phyloP scores from a whole-genome alignment of 805 yeast genomes.

The Ogataea glucozyma region DNA sequence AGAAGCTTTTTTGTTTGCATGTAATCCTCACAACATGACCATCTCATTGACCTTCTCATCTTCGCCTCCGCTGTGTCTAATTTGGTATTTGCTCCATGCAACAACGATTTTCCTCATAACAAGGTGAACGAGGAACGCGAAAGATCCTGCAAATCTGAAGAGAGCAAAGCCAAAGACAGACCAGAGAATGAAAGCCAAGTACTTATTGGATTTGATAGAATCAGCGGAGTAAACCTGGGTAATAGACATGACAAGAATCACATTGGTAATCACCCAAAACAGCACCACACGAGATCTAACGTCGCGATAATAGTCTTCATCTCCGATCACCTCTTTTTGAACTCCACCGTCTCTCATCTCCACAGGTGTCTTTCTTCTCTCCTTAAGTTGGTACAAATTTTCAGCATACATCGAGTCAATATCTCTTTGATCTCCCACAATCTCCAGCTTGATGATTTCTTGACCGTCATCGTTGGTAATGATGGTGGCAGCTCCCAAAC shows the following conservation, averaged over 20 bases:
- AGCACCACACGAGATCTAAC: slow-evolving; percentile 95
- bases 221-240: slow-evolving; percentile 77
- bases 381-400: slow-evolving; percentile 68
- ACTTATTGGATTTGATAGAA: slow-evolving; percentile 66
- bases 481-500: slow-evolving; percentile 78
- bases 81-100: slow-evolving; percentile 35
- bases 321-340: slow-evolving; percentile 41
- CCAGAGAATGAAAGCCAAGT: slow-evolving; percentile 86
- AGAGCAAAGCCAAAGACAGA: slow-evolving; percentile 83
- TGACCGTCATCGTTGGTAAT: slow-evolving; percentile 79
- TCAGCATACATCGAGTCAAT: slow-evolving; percentile 82
- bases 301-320: slow-evolving; percentile 90
- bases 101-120: slow-evolving; percentile 35
- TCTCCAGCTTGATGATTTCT: slow-evolving; percentile 79
- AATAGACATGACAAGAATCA: slow-evolving; percentile 81
- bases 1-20: no score
- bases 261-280: slow-evolving; percentile 85
- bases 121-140: slow-evolving; percentile 58
- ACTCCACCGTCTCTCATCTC: slow-evolving; percentile 45
- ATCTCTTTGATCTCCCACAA: slow-evolving; percentile 67
- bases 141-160: slow-evolving; percentile 81
- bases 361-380: slow-evolving; percentile 62
- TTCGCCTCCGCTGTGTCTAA: slow-evolving; percentile 18
- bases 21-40: slow-evolving; percentile 16
- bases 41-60: slow-evolving; percentile 24